A percentile compares a stretch with the other conserved stretches of the same genome.
Conservation (phyloP, 768 basidiomycete species). For the Mycena polygramma region DNA sequence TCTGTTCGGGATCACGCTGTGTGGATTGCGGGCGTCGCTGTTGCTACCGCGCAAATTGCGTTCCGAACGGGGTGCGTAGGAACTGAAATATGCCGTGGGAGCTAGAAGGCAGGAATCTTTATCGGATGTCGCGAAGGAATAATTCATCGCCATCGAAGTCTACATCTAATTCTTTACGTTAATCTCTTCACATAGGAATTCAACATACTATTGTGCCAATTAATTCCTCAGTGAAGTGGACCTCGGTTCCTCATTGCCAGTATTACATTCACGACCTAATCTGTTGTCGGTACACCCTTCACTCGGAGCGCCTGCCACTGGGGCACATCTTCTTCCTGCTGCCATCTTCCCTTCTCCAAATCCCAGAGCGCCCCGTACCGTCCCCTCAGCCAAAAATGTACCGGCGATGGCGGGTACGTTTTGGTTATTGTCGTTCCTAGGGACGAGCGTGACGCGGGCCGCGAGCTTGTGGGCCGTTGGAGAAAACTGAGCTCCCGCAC, state of each 20-base stretch:
- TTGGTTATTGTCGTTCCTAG: conserved; percentile 17
- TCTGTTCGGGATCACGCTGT: conserved; percentile 20
- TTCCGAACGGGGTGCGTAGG: background rate
- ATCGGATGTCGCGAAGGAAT: background rate
- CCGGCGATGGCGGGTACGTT: background rate
- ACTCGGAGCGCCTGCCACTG: too few species aligned
- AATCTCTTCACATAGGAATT: too few species aligned
- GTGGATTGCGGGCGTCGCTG: conserved; percentile 21
- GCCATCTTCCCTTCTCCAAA: conserved; percentile 7
- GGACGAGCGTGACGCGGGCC: conserved; percentile 23
- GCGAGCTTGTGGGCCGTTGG: background rate
- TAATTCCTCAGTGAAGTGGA: too few species aligned
- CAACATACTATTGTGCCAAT: too few species aligned
- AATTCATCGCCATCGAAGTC: too few species aligned
- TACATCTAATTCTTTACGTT: too few species aligned
- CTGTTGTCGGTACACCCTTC: too few species aligned
- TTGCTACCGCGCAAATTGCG: conserved; percentile 22
- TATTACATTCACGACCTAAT: too few species aligned
- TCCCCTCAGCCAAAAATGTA: background rate
- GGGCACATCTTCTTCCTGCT: background rate
- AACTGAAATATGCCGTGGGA: background rate
- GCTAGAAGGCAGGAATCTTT: background rate
- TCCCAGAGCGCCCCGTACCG: conserved; percentile 8
- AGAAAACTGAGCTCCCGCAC: conserved; percentile 12
- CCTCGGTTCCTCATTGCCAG: too few species aligned